These are phyloP conservation scores for Tilletia horrida DNA, from an alignment of 1,284 basidiomycete species.

Conservation along the genomic window DNA sequence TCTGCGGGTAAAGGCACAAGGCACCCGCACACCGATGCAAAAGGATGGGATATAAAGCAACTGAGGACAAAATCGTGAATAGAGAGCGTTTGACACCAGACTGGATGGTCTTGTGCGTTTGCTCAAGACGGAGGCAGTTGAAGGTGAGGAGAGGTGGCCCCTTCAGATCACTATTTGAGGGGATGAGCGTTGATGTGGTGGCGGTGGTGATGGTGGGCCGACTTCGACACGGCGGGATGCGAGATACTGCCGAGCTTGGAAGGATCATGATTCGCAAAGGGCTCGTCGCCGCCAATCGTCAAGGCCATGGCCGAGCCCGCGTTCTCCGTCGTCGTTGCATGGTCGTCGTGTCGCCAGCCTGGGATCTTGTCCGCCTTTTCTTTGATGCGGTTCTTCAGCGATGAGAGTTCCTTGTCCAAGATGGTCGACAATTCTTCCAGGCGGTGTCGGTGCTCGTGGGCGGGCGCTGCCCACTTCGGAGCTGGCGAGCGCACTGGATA, in stretches of 20 bases:
- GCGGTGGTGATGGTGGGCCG: neutral
- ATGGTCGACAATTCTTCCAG: slow-evolving; percentile 19
- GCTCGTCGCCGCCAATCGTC: neutral
- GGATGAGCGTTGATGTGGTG: too few species aligned
- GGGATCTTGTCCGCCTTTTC: slow-evolving; percentile 13
- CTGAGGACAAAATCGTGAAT: too few species aligned
- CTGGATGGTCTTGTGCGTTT: too few species aligned
- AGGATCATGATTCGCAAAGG: neutral
- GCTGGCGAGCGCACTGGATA: slow-evolving; percentile 45
- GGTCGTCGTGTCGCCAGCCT: slow-evolving; percentile 12
- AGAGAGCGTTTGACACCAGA: too few species aligned
- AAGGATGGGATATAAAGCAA: too few species aligned
- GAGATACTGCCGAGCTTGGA: slow-evolving; percentile 11
- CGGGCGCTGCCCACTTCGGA: slow-evolving; percentile 29
- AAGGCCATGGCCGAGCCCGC: slow-evolving; percentile 15
- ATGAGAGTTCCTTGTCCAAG: slow-evolving; percentile 8
- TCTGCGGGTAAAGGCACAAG: too few species aligned
- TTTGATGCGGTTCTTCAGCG: slow-evolving; percentile 9
- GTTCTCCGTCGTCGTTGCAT: neutral
- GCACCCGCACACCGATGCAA: too few species aligned
- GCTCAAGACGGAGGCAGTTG: too few species aligned
- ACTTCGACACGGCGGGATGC: neutral
- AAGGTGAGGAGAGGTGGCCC: too few species aligned
- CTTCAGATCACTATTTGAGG: too few species aligned
- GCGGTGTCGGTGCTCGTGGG: slow-evolving; percentile 23